A percentile compares a stretch with the other conserved stretches of the same genome.
Evolutionary conservation across 78 protist genomes (phyloP).

Genomic region (Isochrysis galbana): DNA sequence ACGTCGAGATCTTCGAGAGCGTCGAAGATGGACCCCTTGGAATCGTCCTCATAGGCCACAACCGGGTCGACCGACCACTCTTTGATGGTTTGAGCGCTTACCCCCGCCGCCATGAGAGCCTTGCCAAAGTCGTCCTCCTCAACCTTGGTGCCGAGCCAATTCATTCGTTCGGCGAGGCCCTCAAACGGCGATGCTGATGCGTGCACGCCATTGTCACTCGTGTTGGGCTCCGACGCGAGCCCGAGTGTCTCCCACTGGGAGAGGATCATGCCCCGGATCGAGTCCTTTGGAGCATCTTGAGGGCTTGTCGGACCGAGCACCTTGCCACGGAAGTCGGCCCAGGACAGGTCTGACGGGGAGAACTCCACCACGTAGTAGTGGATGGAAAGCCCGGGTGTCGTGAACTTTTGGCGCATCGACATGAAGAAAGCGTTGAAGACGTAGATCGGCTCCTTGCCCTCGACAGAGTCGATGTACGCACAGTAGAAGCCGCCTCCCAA

Average conservation of each 20-base stretch:
- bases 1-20: no score
- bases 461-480: constrained; percentile 15
- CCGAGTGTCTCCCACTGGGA: constrained; percentile 54
- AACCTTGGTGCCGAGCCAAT: constrained; percentile 23
- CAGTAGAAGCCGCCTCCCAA: constrained; percentile 57
- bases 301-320: constrained; percentile 61
- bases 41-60: no score
- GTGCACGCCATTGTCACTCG: constrained; percentile 49
- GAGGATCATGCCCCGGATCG: background rate
- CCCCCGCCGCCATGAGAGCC: no score
- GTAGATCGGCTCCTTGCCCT: no score
- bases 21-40: no score
- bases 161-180: constrained; percentile 19
- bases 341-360: background rate
- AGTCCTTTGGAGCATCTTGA: background rate
- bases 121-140: no score
- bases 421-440: constrained; percentile 59
- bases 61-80: no score
- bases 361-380: constrained; percentile 42
- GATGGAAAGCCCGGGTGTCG: background rate
- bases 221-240: constrained; percentile 13
- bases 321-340: constrained; percentile 54
- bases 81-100: no score
- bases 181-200: constrained; percentile 47
- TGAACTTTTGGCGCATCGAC: constrained; percentile 49